Base-by-base conservation (phyloP, 2,329 filamentous ascomycete species). In the Fusarium lateritium region DNA sequence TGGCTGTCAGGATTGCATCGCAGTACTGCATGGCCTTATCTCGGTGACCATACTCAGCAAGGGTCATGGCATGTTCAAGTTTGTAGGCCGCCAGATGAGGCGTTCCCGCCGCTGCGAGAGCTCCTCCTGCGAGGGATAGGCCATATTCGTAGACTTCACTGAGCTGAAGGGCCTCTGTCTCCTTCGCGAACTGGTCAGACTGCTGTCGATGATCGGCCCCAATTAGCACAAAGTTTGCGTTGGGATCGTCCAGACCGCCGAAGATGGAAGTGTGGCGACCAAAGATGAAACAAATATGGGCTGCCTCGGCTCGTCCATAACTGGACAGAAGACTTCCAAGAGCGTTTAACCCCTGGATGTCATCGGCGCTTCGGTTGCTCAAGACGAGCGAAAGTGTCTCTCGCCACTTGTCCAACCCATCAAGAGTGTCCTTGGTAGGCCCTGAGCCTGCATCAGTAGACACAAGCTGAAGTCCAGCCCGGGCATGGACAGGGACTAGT, bases 81-180 rank as follows among this genome's bases (percentile, higher is more conserved):
- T 98, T 99, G 84, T 97, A 98, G 2, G 91, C 89, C 59, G 97
- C 89, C 34, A 99, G 82, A 79, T 99, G 94, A 14, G 95, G 93
- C 60, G 92, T 87, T 40, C 87, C 85, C 34, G 88, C 82, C 0
- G 84, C 79, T 11, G 85, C 79, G 22, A 85, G 84, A 8, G 66
- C 62, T 28, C 84, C 83, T 22, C 86, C 86, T 4, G 91, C 85
- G 15, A 98, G 86, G 11, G 92, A 92, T 13, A 93, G 83, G 1
- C 93, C 94, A 77, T 94, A 98, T 77, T 99, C 96, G 75, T 97
- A 98, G 0, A 97, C 89, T 78, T 99, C 96, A 42, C 94, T 98
- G n/a, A 99, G 86, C 51, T 98, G 84, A n/a, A 98, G 88, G 6
- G 94, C 88, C 76, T 98, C 94, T 8, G 92, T 86, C 73, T 98